Base-by-base conservation (phyloP, 371 early-diverging fungal genomes). In the Mortierella sp. region DNA sequence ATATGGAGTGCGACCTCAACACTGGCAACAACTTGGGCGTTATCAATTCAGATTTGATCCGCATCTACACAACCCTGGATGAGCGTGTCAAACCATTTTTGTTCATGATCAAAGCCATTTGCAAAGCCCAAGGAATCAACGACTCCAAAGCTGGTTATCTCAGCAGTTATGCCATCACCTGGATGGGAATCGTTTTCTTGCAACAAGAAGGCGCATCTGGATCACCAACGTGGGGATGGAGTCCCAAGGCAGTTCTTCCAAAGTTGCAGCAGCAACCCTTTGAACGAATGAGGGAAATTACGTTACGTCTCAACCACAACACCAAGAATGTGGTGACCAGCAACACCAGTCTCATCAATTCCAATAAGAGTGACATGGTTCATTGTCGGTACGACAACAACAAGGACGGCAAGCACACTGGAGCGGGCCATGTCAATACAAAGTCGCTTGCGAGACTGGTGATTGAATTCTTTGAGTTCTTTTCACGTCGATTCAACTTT, bases 401-500 rank as follows among this genome's bases (percentile, higher is more conserved):
- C 50, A 65, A 33, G 28, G 72, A 72, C 21, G 77, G 69, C 4
- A 59, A 57, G 3, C 77, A 72, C 28, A 72, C 77, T 21, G 66
- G 66, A 1, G n/a, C 60, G 0, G 79, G 79, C 2, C 69, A 32
- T 9, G 68, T n/a, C 21, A 79, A 79, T 57, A 50, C 60, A 19
- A 73, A 70, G 43, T 67, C 74, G 4, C 52, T 79, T 1, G 67
- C 67, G 0, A 55, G 74, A n/a, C 41, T 79, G 33, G 7, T 79
- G 48, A 69, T 79, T 15, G 79, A 70, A 52, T 79, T 79, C 19
- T 79, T 79, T 28, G 79, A 79, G 43, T 79, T 64, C 32, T 79
- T 69, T 47, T 67, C 79, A 9, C 67, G 79, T 11, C 65, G 53
- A 15, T 77, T 77, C 58, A 68, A 59, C 40, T 77, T 68, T 41